phyloP scores from a whole-genome alignment of 2,329 filamentous ascomycete species.

The Cryphonectria japonica region DNA sequence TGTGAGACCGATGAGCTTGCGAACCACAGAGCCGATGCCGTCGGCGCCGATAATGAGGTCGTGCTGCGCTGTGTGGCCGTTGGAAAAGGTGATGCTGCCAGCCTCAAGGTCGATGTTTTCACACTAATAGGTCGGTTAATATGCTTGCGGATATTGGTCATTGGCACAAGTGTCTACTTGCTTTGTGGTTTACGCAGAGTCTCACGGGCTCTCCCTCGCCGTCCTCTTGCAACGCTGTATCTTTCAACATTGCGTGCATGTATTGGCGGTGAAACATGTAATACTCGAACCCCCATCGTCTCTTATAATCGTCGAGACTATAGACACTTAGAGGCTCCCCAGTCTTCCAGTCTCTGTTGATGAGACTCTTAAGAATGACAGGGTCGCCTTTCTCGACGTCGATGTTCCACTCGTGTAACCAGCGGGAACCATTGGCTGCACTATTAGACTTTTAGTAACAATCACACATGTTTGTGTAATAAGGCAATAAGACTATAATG shows the following conservation, averaged over 20 bases:
- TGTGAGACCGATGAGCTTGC: conserved; percentile 64
- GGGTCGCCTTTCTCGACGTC: conserved; percentile 67
- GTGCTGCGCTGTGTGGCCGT: conserved; percentile 54
- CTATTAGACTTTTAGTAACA: conserved; percentile 33
- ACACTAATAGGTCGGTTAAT: conserved; percentile 39
- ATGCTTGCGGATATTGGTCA: neutral
- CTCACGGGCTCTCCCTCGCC: conserved; percentile 33
- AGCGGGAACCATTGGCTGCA: conserved; percentile 71
- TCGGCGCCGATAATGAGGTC: conserved; percentile 68
- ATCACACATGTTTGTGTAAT: neutral
- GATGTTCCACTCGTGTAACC: conserved; percentile 70
- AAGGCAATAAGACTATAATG: neutral
- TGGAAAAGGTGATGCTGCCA: conserved; percentile 56
- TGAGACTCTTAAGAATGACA: conserved; percentile 67
- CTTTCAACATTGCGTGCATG: conserved; percentile 45
- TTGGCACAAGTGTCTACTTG: conserved; percentile 30
- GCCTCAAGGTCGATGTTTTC: conserved; percentile 55
- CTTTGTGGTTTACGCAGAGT: conserved; percentile 60
- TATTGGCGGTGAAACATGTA: conserved; percentile 66
- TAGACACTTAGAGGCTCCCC: conserved; percentile 69
- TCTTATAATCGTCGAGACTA: conserved; percentile 65
- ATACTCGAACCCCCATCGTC: conserved; percentile 65
- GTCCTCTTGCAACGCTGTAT: conserved; percentile 19
- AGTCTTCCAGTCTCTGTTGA: conserved; percentile 72
- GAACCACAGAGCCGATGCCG: conserved; percentile 68